These are phyloP conservation scores for Zymoseptoria tritici DNA, from an alignment of 2,329 filamentous ascomycete species.

Conservation along the genomic window DNA sequence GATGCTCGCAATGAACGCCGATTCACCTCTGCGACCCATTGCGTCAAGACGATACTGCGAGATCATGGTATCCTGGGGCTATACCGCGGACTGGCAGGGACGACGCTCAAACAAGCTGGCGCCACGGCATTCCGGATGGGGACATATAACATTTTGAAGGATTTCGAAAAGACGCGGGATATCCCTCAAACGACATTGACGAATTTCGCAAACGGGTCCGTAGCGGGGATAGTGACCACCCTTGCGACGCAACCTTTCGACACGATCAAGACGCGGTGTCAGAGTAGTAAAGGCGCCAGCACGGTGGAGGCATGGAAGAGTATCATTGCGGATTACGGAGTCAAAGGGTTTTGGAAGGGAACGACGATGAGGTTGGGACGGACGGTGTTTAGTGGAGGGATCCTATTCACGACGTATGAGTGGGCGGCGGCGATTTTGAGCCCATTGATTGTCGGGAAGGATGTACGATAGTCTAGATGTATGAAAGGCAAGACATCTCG, in stretches of 20 bases:
- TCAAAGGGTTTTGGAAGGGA: slow-evolving; percentile 58
- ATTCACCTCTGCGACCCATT: slow-evolving; percentile 47
- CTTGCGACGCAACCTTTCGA: slow-evolving; percentile 56
- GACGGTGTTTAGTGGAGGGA: slow-evolving; percentile 59
- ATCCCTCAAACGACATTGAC: slow-evolving; percentile 45
- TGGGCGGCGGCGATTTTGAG: slow-evolving; percentile 45
- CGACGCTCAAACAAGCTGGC: slow-evolving; percentile 55
- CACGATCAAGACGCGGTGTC: slow-evolving; percentile 56
- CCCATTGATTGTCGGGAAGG: slow-evolving; percentile 23
- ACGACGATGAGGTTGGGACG: slow-evolving; percentile 61
- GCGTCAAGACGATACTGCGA: slow-evolving; percentile 41
- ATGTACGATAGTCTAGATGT: no score
- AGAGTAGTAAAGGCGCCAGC: slow-evolving; percentile 51
- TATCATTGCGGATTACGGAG: slow-evolving; percentile 50
- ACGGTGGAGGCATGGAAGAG: slow-evolving; percentile 50
- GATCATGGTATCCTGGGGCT: slow-evolving; percentile 49
- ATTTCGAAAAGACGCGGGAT: slow-evolving; percentile 44
- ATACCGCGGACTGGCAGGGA: slow-evolving; percentile 53
- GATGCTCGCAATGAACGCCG: slow-evolving; percentile 46
- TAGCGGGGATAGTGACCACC: slow-evolving; percentile 55
- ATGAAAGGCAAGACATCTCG: no score
- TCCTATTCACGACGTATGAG: slow-evolving; percentile 58
- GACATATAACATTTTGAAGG: slow-evolving; percentile 56
- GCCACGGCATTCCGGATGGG: slow-evolving; percentile 57
- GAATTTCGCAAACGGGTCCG: slow-evolving; percentile 56